Conservation (phyloP, 352 stramenopile species). For the Pythium rhizo-oryzae region DNA sequence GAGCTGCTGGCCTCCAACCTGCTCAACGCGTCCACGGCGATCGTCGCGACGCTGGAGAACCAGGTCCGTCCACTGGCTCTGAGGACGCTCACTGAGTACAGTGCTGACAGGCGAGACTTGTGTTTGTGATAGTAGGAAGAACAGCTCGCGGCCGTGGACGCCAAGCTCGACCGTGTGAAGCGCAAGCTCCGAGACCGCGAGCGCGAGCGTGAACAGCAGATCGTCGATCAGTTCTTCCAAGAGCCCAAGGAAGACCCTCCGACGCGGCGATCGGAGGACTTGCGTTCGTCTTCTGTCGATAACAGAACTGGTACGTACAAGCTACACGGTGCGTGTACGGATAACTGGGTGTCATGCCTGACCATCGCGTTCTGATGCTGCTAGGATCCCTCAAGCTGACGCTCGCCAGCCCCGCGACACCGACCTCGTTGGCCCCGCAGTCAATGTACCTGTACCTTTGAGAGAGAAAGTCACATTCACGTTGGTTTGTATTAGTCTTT, state of each 20-base stretch:
- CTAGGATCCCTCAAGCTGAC: constrained; percentile 7
- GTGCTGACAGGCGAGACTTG: background rate
- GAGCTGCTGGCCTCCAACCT: constrained; percentile 65
- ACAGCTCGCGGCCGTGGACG: constrained; percentile 1
- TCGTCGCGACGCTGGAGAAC: constrained; percentile 42
- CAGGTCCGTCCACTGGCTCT: constrained; percentile 30
- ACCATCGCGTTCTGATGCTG: background rate
- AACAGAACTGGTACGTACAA: no score
- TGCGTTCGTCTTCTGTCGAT: no score
- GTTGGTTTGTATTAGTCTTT: background rate
- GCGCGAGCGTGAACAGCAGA: constrained; percentile 7
- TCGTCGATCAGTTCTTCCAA: constrained; percentile 15
- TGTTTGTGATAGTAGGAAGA: constrained; percentile 15
- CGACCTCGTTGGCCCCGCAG: background rate
- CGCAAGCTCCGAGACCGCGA: constrained; percentile 4
- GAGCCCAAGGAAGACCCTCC: background rate
- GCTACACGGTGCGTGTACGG: no score
- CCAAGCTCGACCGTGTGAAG: constrained; percentile 18
- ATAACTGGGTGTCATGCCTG: background rate
- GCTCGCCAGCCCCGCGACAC: background rate
- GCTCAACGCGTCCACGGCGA: constrained; percentile 44
- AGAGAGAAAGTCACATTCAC: background rate
- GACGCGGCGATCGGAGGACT: background rate
- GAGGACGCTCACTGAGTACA: no score
- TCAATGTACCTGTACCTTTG: constrained; percentile 15